These are phyloP conservation scores for Tricholoma hemisulphureum DNA, from an alignment of 768 basidiomycete genomes.

Conservation along the genomic window DNA sequence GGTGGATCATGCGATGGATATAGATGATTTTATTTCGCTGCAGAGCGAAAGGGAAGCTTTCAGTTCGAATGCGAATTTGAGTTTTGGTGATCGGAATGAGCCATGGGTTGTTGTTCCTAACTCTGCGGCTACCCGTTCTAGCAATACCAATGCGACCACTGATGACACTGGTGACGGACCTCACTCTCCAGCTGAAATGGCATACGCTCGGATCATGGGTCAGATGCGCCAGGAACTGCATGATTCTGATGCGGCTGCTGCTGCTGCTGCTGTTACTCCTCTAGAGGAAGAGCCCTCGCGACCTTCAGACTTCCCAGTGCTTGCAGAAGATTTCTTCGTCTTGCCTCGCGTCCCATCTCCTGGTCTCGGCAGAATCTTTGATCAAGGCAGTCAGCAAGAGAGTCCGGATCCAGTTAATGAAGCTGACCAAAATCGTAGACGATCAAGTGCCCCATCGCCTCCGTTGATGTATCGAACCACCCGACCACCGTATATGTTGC, in stretches of 20 bases:
- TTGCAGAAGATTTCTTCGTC: not conserved
- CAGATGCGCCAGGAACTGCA: not conserved
- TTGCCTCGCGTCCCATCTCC: slow-evolving; percentile 14
- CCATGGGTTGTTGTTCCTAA: not conserved
- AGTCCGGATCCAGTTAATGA: not conserved
- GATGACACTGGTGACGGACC: not conserved
- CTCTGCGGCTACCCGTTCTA: not conserved
- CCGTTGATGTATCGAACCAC: not conserved
- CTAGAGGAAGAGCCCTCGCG: not conserved
- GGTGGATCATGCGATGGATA: not conserved
- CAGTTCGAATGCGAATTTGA: not conserved
- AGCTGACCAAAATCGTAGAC: not conserved
- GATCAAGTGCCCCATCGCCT: not conserved
- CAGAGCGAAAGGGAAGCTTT: not conserved
- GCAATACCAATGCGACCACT: not conserved
- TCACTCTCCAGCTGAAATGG: not conserved
- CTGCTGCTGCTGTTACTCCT: not conserved
- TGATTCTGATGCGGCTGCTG: not conserved
- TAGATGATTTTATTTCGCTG: not conserved
- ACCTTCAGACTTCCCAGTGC: not conserved
- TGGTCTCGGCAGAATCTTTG: slow-evolving; percentile 21
- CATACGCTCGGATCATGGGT: not conserved
- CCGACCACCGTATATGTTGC: not conserved
- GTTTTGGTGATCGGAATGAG: not conserved
- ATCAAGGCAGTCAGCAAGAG: not conserved